Base-by-base conservation (phyloP, 371 early-diverging fungal species). In the Choanephora cucurbitarum region DNA sequence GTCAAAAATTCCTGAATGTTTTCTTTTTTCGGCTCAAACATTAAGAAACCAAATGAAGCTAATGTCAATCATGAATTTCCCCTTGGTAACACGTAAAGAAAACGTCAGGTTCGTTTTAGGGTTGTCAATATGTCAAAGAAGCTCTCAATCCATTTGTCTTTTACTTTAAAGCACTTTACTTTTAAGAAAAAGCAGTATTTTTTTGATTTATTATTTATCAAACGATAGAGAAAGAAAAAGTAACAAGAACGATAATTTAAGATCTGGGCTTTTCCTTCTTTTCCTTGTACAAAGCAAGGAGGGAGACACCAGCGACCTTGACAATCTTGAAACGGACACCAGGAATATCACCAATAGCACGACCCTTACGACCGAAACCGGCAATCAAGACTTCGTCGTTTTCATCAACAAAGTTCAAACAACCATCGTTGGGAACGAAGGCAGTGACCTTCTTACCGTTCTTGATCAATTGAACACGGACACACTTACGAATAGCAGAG, bases 401-500 rank as follows among this genome's bases (percentile, higher is more conserved):
- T 64, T 92, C 95, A 59, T 99, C 98, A 72, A 99, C 93, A 79
- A 83, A 93, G 92, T 97, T 98, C 72, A 99, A 79, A 80, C 98
- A 98, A 94, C 99, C 99, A 84, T 99, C 99, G 80, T 96, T 96
- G 79, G 99, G 99, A 57, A 99, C 99, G 87, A 99, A 99, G 71
- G 99, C 99, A 62, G 99, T 98, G 78, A 99, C 90, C 90, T 96
- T 99, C 93, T 99, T 99, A 80, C 96, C 98, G 90, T 99, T 99
- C 90, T 98, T 97, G 89, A 99, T 99, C 63, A 99, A 89, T 85
- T 99, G 99, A 67, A 98, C 98, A 91, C 99, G 95, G 66, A 99
- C 99, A 85, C 98, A 98, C 90, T 99, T 99, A 87, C 99, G 96
- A 87, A 99, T 97, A 72, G 99, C 99, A 84, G 99, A 99, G 96